Evolutionary conservation across 495 filamentous ascomycete genomes (phyloP), one percentile per base, ranked within the genome.

Genomic region (Aspergillus sclerotioniger): DNA sequence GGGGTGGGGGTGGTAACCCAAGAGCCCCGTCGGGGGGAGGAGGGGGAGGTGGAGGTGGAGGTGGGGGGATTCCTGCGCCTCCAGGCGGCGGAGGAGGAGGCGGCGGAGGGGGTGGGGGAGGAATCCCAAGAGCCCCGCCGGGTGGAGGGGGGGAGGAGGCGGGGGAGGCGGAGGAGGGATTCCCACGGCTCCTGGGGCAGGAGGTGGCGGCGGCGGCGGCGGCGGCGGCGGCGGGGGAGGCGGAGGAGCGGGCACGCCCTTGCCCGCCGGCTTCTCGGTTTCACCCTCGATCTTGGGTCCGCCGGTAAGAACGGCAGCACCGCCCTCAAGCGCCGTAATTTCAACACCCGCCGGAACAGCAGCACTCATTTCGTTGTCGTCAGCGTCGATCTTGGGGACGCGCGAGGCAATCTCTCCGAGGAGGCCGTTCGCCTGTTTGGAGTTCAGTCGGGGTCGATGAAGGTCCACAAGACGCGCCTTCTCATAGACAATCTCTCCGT

Each of bases 331-430:
- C 21, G 47, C 56, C 16, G 55, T 76, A 46, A 79, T 80, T 47
- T 54, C 48, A 25, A 21, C 8, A 17, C 47, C 21, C 20, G 51
- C 45, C 1, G 53, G 31, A 16, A 29, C 45, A 5, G 56, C 20
- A 16, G 35, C 45, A 87, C 77, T 4, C 10, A 54, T 89, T 69
- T 68, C 89, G 87, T 31, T 79, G 37, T 87, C 74, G 53, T 92
- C 90, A 56, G 87, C 90, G 63, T 91, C 91, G 60, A 85, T 86
- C 60, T 75, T 83, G 59, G 84, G 86, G 67, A 93, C 82, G 72
- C 90, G 95, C 31, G 82, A 79, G 29, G 88, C 82, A 62, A 98
- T 88, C 69, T 98, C 93, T 59, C 82, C 86, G 15, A 96, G 76
- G 48, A 95, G 79, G 19, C 85, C 89, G 60, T 85, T 85, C 19